phyloP scores from a whole-genome alignment of 1,139 yeast genomes.

The Pneumocystis sp. region DNA sequence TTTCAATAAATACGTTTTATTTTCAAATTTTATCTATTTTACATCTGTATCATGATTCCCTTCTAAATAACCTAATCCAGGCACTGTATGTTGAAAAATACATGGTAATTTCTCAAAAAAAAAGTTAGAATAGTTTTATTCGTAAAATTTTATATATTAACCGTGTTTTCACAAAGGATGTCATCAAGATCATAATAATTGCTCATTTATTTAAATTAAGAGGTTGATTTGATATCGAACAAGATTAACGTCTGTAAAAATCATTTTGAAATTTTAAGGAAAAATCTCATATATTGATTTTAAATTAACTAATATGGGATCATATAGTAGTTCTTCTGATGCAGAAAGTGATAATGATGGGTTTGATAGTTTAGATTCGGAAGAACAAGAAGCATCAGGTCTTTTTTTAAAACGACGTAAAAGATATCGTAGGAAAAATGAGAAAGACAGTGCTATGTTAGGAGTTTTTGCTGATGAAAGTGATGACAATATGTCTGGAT shows the following conservation, averaged over 20 bases:
- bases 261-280: neutral
- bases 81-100: conserved; percentile 10
- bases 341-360: neutral
- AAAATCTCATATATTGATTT: too few species aligned
- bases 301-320: neutral
- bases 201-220: neutral
- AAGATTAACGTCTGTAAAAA: neutral
- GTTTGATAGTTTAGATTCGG: neutral
- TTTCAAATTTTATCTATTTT: conserved; percentile 1
- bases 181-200: neutral
- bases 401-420: conserved; percentile 1
- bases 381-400: neutral
- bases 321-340: neutral
- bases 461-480: conserved; percentile 15
- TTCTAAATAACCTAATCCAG: conserved; percentile 12
- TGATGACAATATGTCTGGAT: conserved; percentile 5
- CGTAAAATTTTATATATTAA: neutral
- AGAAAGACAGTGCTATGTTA: conserved; percentile 11
- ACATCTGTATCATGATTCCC: conserved; percentile 4
- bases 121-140: neutral
- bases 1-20: neutral
- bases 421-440: neutral
- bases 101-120: conserved; percentile 10
- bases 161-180: neutral
- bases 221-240: neutral